Percentiles rank a stretch among this genome's conserved stretches.
These are phyloP conservation scores for Vitis riparia DNA, from an alignment of 164 flowering plant species.

Conservation along the genomic window DNA sequence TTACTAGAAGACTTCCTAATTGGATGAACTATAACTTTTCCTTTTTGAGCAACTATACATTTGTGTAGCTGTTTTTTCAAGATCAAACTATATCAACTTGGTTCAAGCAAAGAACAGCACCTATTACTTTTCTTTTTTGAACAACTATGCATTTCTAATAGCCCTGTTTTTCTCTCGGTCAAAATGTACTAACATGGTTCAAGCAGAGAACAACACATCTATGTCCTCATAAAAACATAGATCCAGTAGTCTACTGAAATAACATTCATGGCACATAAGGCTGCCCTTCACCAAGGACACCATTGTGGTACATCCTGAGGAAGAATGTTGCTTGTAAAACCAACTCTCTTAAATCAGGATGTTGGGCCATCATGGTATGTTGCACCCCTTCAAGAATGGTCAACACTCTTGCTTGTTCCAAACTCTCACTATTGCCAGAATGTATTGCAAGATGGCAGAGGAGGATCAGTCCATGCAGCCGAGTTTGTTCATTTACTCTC, in stretches of 20 bases:
- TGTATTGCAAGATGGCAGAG: conserved; percentile 73
- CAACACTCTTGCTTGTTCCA: conserved; percentile 36
- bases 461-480: conserved; percentile 48
- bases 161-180: background rate
- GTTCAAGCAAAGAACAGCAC: too few species aligned
- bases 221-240: background rate
- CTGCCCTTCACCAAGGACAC: conserved; percentile 18
- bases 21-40: background rate
- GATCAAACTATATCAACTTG: background rate
- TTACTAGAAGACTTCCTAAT: conserved; percentile 2
- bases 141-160: background rate
- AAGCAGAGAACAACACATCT: conserved; percentile 3
- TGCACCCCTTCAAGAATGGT: conserved; percentile 36
- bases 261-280: conserved; percentile 10
- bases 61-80: background rate
- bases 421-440: conserved; percentile 32
- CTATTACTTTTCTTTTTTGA: background rate
- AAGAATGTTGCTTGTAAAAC: conserved; percentile 23
- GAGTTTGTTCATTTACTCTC: conserved; percentile 42
- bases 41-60: background rate
- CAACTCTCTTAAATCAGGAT: conserved; percentile 30
- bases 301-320: conserved; percentile 29
- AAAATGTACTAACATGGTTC: background rate
- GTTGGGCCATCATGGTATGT: conserved; percentile 10
- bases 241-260: background rate